These are phyloP conservation scores for Wallacemonas sp. DNA, from an alignment of 208 protist species.

Conservation along the genomic window DNA sequence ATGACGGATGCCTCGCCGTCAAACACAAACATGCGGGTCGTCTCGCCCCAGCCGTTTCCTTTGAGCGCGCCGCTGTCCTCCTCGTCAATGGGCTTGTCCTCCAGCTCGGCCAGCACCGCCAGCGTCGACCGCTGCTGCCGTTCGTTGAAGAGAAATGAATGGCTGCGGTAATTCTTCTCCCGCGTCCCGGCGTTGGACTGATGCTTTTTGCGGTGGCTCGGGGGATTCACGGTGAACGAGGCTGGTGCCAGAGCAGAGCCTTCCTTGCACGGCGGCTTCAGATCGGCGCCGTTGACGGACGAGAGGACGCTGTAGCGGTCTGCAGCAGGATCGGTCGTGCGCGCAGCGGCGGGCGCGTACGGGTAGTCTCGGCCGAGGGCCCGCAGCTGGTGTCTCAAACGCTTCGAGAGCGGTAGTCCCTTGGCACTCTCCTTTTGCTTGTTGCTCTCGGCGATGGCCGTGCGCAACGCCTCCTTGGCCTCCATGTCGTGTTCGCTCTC, in stretches of 20 bases:
- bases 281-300: constrained; percentile 60
- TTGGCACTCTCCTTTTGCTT: constrained; percentile 22
- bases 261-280: constrained; percentile 64
- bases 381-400: constrained; percentile 45
- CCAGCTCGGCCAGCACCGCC: constrained; percentile 45
- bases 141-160: constrained; percentile 56
- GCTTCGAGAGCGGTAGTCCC: constrained; percentile 47
- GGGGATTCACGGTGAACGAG: constrained; percentile 44
- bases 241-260: constrained; percentile 54
- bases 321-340: neutral
- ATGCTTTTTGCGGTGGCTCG: constrained; percentile 24
- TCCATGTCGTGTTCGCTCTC: constrained; percentile 41
- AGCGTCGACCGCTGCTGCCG: constrained; percentile 64
- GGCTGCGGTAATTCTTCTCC: constrained; percentile 39
- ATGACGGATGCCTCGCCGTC: constrained; percentile 77
- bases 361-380: constrained; percentile 47
- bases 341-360: constrained; percentile 27
- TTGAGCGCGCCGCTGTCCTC: constrained; percentile 37
- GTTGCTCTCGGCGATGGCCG: constrained; percentile 13
- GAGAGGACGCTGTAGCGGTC: constrained; percentile 73
- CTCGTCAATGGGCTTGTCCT: constrained; percentile 13
- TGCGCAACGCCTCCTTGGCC: constrained; percentile 25
- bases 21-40: constrained; percentile 58
- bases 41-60: constrained; percentile 84
- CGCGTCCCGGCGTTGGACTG: constrained; percentile 18